Base-by-base conservation (phyloP, 192 early-diverging fungal species). In the Chytriomyces sp. region DNA sequence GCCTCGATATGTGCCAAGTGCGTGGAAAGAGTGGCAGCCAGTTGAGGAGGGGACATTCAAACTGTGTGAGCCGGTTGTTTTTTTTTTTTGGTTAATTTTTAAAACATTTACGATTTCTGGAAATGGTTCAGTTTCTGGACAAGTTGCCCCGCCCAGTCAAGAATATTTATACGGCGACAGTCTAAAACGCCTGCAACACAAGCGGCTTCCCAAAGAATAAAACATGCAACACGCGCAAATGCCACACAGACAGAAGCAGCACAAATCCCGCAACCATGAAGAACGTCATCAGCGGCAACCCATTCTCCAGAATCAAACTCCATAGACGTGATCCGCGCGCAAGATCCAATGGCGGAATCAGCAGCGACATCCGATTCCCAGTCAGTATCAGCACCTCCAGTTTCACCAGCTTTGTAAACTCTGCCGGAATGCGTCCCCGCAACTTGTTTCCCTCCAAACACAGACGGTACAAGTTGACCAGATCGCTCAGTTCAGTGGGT, bases 301-400 rank as follows among this genome's bases (percentile, higher is more conserved):
- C 53, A 57, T 57, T 57, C 2, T 57, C 53, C 16, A 57, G 53
- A 20, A 57, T 57, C 16, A 57, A 20, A 20, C 53, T 57, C 53
- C 53, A 57, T 3, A 57, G 16, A 57, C 53, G 53, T n/a, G 53
- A 57, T n/a, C 20, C 20, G 16, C 53, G 53, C 13, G 53, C 16
- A 1, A 57, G 53, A 13, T n/a, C 13, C 16, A 13, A 20, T 20
- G 53, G 53, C 53, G 53, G 53, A 20, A 57, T 35, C 28, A n/a
- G 11, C 66, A 46, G 46, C 28, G 16, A 46, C 16, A 43, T 67
- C 43, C 66, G 66, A 45, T 67, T 67, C 10, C 66, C 66, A 26
- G 44, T 67, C 16, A 67, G 66, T 6, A 46, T 43, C 66, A 67
- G 46, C 45, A 67, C 66, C 16, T 46, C 66, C 8, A 67, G 45